These are phyloP conservation scores for Ilyonectria destructans DNA, from an alignment of 2,329 filamentous ascomycete genomes.

Conservation along the genomic window DNA sequence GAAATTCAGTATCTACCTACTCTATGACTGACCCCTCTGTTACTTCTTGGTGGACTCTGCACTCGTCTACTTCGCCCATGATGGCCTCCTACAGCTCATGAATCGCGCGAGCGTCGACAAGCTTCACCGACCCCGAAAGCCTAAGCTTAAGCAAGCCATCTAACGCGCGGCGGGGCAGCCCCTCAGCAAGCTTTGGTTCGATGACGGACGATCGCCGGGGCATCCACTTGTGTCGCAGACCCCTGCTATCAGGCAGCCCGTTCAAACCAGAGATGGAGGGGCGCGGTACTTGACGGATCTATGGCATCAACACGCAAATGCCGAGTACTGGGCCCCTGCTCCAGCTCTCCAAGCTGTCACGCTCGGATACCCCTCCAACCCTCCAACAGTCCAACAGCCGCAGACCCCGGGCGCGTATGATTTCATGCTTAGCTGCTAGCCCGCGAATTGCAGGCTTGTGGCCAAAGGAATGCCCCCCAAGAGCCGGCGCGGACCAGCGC, in stretches of 20 bases:
- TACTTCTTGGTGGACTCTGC: not conserved
- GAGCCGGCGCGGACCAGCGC: conserved; percentile 22
- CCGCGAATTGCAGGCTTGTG: conserved; percentile 27
- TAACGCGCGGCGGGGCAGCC: conserved; percentile 17
- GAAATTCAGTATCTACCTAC: not conserved
- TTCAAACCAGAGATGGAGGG: conserved; percentile 36
- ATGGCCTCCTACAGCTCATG: not conserved
- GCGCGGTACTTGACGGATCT: conserved; percentile 41
- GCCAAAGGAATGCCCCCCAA: not conserved
- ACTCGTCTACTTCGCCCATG: not conserved
- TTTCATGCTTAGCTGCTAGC: conserved; percentile 45
- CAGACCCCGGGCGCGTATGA: conserved; percentile 43
- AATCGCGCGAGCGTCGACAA: not conserved
- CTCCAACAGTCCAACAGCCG: conserved; percentile 30
- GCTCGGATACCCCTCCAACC: conserved; percentile 39
- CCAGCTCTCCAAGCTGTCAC: conserved; percentile 38
- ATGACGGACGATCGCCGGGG: conserved; percentile 27
- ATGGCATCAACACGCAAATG: conserved; percentile 22
- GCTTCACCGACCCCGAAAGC: conserved; percentile 24
- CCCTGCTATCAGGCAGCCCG: conserved; percentile 35
- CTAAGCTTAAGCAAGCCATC: conserved; percentile 14
- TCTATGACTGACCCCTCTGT: not conserved
- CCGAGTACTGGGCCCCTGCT: conserved; percentile 41
- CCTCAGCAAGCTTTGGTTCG: conserved; percentile 27
- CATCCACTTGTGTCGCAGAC: conserved; percentile 44